phyloP scores from a whole-genome alignment of 805 yeast genomes.

The Lipomyces sp. region DNA sequence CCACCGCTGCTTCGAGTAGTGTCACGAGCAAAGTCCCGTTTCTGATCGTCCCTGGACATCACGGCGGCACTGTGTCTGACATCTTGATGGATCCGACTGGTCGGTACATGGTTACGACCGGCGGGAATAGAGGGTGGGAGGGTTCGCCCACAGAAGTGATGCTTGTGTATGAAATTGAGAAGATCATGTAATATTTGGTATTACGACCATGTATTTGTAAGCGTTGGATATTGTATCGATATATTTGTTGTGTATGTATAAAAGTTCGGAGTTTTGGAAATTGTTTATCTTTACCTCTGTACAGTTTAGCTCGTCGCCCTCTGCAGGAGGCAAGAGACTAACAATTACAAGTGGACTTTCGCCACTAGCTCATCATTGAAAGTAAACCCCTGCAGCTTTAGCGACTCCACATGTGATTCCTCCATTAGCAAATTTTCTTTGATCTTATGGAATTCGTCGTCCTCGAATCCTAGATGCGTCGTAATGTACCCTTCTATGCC shows the following conservation, averaged over 20 bases:
- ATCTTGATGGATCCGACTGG: conserved; percentile 78
- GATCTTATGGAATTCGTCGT: conserved; percentile 5
- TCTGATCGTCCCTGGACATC: conserved; percentile 91
- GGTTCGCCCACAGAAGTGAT: conserved; percentile 77
- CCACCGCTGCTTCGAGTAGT: conserved; percentile 22
- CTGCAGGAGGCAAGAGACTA: no score
- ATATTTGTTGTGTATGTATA: not conserved
- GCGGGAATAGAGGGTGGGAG: conserved; percentile 96
- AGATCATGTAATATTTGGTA: conserved; percentile 12
- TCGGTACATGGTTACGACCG: conserved; percentile 80
- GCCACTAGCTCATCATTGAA: conserved; percentile 1
- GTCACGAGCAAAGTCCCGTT: conserved; percentile 55
- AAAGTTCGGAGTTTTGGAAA: not conserved
- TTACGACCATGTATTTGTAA: not conserved
- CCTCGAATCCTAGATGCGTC: conserved; percentile 1
- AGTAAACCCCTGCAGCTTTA: not conserved
- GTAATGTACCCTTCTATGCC: conserved; percentile 21
- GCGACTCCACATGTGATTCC: not conserved
- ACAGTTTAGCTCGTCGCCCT: no score
- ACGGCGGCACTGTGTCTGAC: conserved; percentile 81
- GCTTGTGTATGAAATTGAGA: conserved; percentile 69
- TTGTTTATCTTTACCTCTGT: no score
- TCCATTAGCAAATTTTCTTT: not conserved
- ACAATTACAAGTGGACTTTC: no score
- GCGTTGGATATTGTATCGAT: not conserved